Conservation (phyloP, 306 rosid species). For the Glycine latifolia region DNA sequence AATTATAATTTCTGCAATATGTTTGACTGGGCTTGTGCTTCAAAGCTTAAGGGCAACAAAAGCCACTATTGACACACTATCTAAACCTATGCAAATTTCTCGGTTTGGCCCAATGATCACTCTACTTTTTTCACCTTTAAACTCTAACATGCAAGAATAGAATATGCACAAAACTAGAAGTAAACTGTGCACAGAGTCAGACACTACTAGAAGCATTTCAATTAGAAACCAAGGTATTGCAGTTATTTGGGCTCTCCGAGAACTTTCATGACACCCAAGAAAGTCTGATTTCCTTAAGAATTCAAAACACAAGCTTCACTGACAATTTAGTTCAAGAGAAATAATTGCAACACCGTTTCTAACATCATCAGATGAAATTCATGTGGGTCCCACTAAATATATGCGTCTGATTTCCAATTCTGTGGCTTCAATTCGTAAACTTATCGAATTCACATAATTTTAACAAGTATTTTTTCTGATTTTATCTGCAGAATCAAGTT, state of each 20-base stretch:
- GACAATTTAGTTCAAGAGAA: not conserved
- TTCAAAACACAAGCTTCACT: not conserved
- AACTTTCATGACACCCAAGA: conserved; percentile 19
- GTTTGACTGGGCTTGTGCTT: not conserved
- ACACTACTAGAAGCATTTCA: conserved; percentile 22
- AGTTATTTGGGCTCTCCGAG: not conserved
- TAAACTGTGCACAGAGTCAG: not conserved
- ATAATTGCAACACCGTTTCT: not conserved
- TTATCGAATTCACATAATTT: not conserved
- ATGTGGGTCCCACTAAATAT: not conserved
- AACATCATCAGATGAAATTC: not conserved
- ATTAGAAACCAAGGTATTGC: not conserved
- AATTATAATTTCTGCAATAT: not conserved
- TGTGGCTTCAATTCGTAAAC: not conserved
- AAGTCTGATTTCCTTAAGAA: not conserved
- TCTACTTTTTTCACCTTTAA: not conserved
- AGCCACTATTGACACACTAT: not conserved
- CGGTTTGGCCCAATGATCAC: not conserved
- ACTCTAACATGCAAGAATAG: not conserved
- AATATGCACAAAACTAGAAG: conserved; percentile 4
- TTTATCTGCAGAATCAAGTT: not conserved
- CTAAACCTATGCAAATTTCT: conserved; percentile 16
- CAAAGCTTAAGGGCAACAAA: not conserved
- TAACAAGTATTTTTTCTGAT: not conserved
- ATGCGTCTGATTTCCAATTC: not conserved